These are phyloP conservation scores for Penstemon eatonii DNA, from an alignment of 257 asterid genomes.

Conservation along the genomic window DNA sequence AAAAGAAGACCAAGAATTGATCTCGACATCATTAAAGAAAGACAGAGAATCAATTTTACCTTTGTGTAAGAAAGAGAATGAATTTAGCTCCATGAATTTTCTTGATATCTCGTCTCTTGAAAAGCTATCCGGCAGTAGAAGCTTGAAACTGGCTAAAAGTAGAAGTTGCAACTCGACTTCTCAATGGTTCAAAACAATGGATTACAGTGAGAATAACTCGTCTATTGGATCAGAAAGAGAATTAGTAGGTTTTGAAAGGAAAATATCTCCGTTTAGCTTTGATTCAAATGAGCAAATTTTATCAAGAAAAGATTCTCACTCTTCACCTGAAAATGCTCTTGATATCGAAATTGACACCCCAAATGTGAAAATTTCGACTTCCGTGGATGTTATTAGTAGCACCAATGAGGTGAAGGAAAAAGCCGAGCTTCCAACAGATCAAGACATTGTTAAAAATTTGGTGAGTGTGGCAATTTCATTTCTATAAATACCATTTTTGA, in stretches of 20 bases:
- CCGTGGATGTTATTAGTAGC: constrained; percentile 28
- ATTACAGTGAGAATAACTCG: constrained; percentile 45
- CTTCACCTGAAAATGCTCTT: constrained; percentile 44
- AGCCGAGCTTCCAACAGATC: constrained; percentile 36
- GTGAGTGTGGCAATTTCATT: constrained; percentile 30
- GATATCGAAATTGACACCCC: constrained; percentile 52
- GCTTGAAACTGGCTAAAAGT: constrained; percentile 54
- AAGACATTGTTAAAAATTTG: constrained; percentile 19
- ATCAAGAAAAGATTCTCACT: constrained; percentile 48
- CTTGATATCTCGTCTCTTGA: constrained; percentile 27
- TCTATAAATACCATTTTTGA: background rate
- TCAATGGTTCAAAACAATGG: constrained; percentile 44
- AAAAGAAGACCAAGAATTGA: constrained; percentile 35
- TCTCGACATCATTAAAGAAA: constrained; percentile 24
- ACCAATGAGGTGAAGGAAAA: constrained; percentile 31
- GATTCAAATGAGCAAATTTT: constrained; percentile 32
- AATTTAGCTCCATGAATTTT: constrained; percentile 38
- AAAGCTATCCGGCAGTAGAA: constrained; percentile 18
- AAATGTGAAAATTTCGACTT: constrained; percentile 32
- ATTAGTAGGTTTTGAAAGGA: constrained; percentile 40
- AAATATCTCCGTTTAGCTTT: constrained; percentile 44
- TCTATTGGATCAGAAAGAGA: constrained; percentile 54
- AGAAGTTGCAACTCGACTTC: constrained; percentile 64
- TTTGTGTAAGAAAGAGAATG: constrained; percentile 37
- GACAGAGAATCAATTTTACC: constrained; percentile 16